A percentile compares a stretch with the other conserved stretches of the same genome.
Conservation (phyloP, 768 basidiomycete species). For the Leccinum rimulosum region DNA sequence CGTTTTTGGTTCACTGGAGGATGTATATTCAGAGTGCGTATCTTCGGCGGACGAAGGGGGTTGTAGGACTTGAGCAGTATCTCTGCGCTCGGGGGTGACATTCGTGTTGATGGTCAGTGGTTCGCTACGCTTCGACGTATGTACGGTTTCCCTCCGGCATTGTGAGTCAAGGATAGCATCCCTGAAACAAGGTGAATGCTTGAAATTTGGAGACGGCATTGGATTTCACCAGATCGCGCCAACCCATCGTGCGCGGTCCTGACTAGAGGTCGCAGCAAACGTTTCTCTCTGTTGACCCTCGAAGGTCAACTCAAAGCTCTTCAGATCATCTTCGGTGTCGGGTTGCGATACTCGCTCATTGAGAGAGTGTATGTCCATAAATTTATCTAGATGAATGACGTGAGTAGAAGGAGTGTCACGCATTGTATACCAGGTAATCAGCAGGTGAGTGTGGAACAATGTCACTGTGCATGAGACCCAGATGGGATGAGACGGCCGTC, state of each 20-base stretch:
- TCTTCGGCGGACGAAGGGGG: slow-evolving; percentile 18
- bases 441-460: slow-evolving; percentile 39
- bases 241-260: slow-evolving; percentile 71
- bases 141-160: slow-evolving; percentile 14
- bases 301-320: slow-evolving; percentile 66
- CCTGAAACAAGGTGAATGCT: slow-evolving; percentile 37
- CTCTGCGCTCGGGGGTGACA: background rate
- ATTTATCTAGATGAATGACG: slow-evolving; percentile 47
- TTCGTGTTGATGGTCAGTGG: slow-evolving; percentile 19
- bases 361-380: slow-evolving; percentile 65
- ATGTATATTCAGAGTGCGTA: slow-evolving; percentile 26
- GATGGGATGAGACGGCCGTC: slow-evolving; percentile 31
- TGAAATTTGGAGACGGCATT: background rate
- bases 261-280: slow-evolving; percentile 59
- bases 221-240: slow-evolving; percentile 64
- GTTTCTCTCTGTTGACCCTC: slow-evolving; percentile 50
- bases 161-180: slow-evolving; percentile 51
- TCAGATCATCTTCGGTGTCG: slow-evolving; percentile 40
- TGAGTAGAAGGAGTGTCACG: slow-evolving; percentile 41
- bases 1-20: slow-evolving; percentile 21
- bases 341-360: slow-evolving; percentile 48
- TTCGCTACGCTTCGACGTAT: background rate
- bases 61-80: slow-evolving; percentile 1
- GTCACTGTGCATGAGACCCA: slow-evolving; percentile 50
- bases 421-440: slow-evolving; percentile 47